Evolutionary conservation across 345 rosid species (phyloP).

Genomic region (Bruguiera gymnorhiza): DNA sequence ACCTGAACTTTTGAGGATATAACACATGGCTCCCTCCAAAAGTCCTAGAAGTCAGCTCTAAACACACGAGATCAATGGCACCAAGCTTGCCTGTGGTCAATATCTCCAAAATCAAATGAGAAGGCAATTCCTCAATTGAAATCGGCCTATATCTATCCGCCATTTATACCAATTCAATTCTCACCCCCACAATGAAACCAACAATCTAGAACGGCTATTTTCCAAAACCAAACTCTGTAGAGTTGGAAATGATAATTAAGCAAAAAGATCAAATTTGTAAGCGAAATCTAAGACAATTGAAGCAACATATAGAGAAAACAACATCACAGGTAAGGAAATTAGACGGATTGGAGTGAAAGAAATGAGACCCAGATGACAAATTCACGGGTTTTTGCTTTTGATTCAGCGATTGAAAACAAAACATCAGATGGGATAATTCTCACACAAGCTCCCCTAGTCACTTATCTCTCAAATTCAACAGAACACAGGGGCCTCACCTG

Average conservation of each 20-base stretch:
- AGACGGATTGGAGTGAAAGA: slow-evolving; percentile 45
- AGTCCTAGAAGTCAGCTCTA: slow-evolving; percentile 75
- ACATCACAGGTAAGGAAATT: slow-evolving; percentile 61
- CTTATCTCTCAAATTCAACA: not conserved
- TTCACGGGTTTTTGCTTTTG: slow-evolving; percentile 42
- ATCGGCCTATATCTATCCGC: slow-evolving; percentile 54
- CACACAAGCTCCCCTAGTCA: slow-evolving; percentile 18
- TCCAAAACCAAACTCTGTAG: slow-evolving; percentile 2
- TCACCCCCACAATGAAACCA: slow-evolving; percentile 15
- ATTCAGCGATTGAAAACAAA: slow-evolving; percentile 56
- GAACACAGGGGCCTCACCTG: slow-evolving; percentile 24
- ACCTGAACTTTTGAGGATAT: slow-evolving; percentile 62
- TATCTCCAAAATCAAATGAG: slow-evolving; percentile 83
- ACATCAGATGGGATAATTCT: slow-evolving; percentile 65
- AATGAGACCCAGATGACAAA: slow-evolving; percentile 40
- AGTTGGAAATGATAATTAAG: not conserved
- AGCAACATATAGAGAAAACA: slow-evolving; percentile 65
- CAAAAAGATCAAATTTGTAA: slow-evolving; percentile 57
- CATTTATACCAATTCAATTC: slow-evolving; percentile 38
- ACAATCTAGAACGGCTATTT: not conserved
- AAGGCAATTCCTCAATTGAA: slow-evolving; percentile 77
- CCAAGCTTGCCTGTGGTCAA: slow-evolving; percentile 64
- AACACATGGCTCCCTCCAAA: slow-evolving; percentile 67
- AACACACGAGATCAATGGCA: slow-evolving; percentile 57
- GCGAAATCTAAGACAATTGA: slow-evolving; percentile 76